Percentiles rank a stretch among this genome's conserved stretches.
These are phyloP conservation scores for Lachnum nothofagi DNA, from an alignment of 2,329 filamentous ascomycete genomes.

Conservation along the genomic window DNA sequence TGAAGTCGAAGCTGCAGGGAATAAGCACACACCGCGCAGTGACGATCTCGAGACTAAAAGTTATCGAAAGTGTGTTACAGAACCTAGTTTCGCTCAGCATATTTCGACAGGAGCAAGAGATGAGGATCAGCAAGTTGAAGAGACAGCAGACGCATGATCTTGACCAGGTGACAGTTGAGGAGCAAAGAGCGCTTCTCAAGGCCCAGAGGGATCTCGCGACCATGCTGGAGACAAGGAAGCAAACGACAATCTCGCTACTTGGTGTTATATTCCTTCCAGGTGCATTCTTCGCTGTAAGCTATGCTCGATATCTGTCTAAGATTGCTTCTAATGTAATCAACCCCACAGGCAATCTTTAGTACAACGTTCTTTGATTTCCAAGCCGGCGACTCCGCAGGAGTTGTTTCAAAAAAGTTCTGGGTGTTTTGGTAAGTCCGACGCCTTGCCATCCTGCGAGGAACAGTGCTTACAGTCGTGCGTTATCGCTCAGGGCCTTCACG, in stretches of 20 bases:
- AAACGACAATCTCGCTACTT: constrained; percentile 7
- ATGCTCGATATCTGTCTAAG: no score
- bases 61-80: constrained; percentile 1
- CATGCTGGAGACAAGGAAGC: constrained; percentile 6
- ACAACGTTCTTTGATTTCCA: no score
- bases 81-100: constrained; percentile 8
- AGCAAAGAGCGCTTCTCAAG: constrained; percentile 2
- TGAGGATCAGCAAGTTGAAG: background rate
- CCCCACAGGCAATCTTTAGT: no score
- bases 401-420: no score
- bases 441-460: no score
- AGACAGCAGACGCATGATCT: background rate
- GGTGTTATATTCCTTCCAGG: constrained; percentile 7
- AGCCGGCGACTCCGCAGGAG: no score
- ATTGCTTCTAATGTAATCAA: no score
- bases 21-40: constrained; percentile 4
- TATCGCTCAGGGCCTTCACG: no score
- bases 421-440: no score
- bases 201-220: constrained; percentile 4
- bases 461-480: no score
- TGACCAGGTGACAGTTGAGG: background rate
- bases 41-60: constrained; percentile 6
- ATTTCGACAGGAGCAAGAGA: constrained; percentile 4
- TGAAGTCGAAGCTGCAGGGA: background rate
- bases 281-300: constrained; percentile 5